Percentiles rank a stretch among this genome's conserved stretches.
Conservation (phyloP, 768 basidiomycete species). For the Cantharellus cinnabarinus region DNA sequence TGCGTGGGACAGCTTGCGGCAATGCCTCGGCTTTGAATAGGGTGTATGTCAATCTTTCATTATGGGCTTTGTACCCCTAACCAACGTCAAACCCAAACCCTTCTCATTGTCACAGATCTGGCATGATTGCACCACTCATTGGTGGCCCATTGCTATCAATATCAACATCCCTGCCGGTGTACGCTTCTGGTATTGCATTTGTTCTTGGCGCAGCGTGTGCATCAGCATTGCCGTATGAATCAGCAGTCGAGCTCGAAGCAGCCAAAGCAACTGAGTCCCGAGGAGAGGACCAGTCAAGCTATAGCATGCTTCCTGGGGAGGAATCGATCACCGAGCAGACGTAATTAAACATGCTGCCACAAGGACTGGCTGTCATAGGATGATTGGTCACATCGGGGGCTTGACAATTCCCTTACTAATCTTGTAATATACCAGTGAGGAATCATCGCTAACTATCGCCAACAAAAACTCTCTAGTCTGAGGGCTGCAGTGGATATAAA, state of each 20-base stretch:
- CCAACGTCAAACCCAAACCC: constrained; percentile 1
- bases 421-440: constrained; percentile 73
- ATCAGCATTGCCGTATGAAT: constrained; percentile 14
- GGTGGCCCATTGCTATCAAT: constrained; percentile 55
- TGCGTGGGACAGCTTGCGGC: constrained; percentile 75
- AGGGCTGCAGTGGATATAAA: constrained; percentile 7
- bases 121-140: constrained; percentile 70
- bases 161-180: constrained; percentile 52
- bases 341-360: background rate
- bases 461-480: constrained; percentile 31
- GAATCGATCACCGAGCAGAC: background rate
- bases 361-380: background rate
- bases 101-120: constrained; percentile 32
- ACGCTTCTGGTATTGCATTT: constrained; percentile 49
- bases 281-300: background rate
- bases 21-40: constrained; percentile 72
- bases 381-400: constrained; percentile 15
- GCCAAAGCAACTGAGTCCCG: background rate
- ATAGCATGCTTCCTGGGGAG: background rate
- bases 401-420: constrained; percentile 60
- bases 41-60: constrained; percentile 30
- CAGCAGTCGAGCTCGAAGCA: background rate
- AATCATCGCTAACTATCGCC: constrained; percentile 55
- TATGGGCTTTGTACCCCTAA: background rate
- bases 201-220: constrained; percentile 41